Evolutionary conservation across 1,284 basidiomycete species (phyloP).

Genomic region (Ceratobasidium sp.): DNA sequence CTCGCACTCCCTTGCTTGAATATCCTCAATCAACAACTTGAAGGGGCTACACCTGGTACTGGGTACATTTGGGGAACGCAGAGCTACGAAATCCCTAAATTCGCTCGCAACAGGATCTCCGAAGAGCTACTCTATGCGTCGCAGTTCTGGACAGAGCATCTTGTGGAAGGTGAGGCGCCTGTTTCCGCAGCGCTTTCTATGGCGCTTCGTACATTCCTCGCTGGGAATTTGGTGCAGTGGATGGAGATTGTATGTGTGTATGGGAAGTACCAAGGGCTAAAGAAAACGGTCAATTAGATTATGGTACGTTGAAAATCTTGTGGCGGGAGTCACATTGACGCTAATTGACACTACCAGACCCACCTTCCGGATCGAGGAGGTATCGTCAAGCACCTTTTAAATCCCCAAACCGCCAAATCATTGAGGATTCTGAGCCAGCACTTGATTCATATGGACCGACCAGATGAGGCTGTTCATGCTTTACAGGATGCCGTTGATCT

Average conservation of each 20-base stretch:
- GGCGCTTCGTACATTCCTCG: not conserved
- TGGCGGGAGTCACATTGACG: not conserved
- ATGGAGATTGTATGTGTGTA: conserved; percentile 4
- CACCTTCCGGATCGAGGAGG: not conserved
- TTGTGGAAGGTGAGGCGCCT: not conserved
- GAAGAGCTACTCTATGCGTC: conserved; percentile 9
- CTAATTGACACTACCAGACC: not conserved
- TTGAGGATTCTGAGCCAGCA: not conserved
- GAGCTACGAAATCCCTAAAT: not conserved
- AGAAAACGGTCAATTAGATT: not conserved
- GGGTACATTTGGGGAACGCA: not conserved
- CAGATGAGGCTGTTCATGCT: not conserved
- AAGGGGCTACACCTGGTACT: not conserved
- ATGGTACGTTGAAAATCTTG: not conserved
- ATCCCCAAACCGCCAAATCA: not conserved
- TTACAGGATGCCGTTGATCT: not conserved
- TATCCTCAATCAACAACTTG: not conserved
- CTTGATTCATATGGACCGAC: conserved; percentile 8
- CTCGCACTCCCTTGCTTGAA: not conserved
- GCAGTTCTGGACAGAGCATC: conserved; percentile 16
- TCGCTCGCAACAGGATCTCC: not conserved
- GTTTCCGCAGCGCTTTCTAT: not conserved
- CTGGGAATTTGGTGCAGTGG: conserved; percentile 5
- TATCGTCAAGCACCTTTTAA: not conserved
- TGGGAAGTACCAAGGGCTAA: not conserved